Evolutionary conservation across 371 early-diverging fungal genomes (phyloP).

Genomic region (Haplosporangium sp.): DNA sequence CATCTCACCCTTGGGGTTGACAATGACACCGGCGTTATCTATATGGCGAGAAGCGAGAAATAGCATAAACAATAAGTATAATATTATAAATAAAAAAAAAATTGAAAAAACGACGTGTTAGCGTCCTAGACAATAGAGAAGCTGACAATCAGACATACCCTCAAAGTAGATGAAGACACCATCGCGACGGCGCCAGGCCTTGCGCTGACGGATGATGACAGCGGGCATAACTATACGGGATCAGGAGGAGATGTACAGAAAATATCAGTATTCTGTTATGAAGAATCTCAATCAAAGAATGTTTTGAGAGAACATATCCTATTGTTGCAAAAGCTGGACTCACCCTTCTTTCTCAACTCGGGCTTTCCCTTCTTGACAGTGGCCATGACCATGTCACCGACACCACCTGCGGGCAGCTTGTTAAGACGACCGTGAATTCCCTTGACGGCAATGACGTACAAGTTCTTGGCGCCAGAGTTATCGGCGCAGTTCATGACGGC

Average conservation of each 20-base stretch:
- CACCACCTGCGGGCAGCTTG: constrained; percentile 99
- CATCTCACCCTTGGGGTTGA: constrained; percentile 99
- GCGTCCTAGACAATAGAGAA: constrained; percentile 14
- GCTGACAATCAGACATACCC: constrained; percentile 62
- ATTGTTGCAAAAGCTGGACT: constrained; percentile 10
- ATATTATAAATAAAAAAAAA: not conserved
- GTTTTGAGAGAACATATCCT: not conserved
- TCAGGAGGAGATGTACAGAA: not conserved
- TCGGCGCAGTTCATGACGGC: constrained; percentile 99
- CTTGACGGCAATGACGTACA: constrained; percentile 99
- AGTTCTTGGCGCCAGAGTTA: constrained; percentile 99
- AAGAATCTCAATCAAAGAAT: too few species aligned
- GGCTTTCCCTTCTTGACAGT: constrained; percentile 99
- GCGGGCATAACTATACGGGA: constrained; percentile 91
- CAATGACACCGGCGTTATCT: constrained; percentile 98
- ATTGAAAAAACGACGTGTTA: too few species aligned
- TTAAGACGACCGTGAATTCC: constrained; percentile 98
- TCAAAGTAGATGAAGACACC: constrained; percentile 99
- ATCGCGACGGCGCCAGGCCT: constrained; percentile 99
- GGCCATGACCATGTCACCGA: constrained; percentile 99
- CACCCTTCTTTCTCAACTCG: constrained; percentile 99
- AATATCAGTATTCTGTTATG: not conserved
- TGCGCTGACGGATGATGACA: constrained; percentile 99
- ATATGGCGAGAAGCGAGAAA: constrained; percentile 8
- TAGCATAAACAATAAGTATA: not conserved